These are phyloP conservation scores for Carex myosuroides DNA, from an alignment of 176 grass and related monocot genomes.

Conservation along the genomic window DNA sequence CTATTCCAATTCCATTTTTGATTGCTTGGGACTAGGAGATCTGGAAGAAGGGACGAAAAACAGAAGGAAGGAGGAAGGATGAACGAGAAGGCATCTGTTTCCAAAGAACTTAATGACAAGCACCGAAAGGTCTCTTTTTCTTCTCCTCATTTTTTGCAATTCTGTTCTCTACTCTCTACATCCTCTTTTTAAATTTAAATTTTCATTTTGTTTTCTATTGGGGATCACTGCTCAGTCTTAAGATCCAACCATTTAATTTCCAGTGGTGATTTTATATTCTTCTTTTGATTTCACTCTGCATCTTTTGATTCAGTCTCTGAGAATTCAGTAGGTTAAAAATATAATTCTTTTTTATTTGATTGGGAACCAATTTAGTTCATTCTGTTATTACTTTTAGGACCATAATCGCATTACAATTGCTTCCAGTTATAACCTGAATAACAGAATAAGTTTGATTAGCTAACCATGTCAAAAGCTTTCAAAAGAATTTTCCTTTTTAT, in stretches of 20 bases:
- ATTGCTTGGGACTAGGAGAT: background rate
- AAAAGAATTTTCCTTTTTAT: background rate
- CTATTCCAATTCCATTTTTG: background rate
- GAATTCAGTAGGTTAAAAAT: background rate
- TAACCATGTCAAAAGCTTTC: background rate
- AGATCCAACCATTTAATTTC: background rate
- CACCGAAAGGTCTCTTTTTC: constrained; percentile 57
- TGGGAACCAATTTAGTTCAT: background rate
- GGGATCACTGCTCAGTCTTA: background rate
- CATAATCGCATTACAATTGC: background rate
- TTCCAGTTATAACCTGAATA: background rate
- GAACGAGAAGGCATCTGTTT: constrained; percentile 93
- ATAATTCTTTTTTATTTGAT: background rate
- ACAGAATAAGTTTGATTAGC: background rate
- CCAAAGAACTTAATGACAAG: constrained; percentile 93
- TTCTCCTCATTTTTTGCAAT: background rate
- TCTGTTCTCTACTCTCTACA: background rate
- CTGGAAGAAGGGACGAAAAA: background rate
- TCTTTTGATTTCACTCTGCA: background rate
- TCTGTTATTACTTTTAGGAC: background rate
- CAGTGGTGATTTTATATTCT: background rate
- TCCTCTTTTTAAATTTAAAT: background rate
- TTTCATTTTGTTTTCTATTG: background rate
- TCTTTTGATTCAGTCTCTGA: background rate
- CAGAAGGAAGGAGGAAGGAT: constrained; percentile 15